Conservation (phyloP, 805 yeast genomes). For the Lachancea meyersii region DNA sequence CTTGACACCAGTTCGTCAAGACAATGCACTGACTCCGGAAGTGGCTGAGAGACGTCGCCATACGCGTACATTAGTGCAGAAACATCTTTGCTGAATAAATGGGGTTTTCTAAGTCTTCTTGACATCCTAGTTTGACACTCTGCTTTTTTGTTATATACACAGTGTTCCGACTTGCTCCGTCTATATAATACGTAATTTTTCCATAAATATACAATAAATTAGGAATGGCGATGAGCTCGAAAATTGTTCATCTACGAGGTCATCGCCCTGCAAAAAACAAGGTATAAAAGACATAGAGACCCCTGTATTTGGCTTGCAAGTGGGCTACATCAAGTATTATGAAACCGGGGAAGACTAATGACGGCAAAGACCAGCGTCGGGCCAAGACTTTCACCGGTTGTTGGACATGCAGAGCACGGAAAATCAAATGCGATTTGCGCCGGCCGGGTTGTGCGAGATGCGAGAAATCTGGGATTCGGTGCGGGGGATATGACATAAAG, state of each 20-base stretch:
- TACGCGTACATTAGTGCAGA: constrained; percentile 60
- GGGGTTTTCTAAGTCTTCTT: constrained; percentile 37
- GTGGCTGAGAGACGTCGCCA: constrained; percentile 67
- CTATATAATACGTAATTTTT: neutral
- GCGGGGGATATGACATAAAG: constrained; percentile 81
- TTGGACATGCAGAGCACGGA: constrained; percentile 76
- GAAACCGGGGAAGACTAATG: constrained; percentile 14
- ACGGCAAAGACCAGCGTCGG: constrained; percentile 22
- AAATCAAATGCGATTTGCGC: constrained; percentile 71
- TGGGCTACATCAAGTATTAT: too few species aligned
- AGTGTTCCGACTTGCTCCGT: neutral
- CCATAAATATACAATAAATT: neutral
- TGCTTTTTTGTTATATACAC: neutral
- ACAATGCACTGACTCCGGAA: constrained; percentile 56
- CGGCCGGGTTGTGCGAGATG: constrained; percentile 72
- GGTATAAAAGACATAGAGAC: neutral
- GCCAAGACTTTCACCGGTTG: constrained; percentile 83
- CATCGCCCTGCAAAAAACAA: neutral
- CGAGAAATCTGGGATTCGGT: constrained; percentile 53
- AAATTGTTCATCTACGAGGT: neutral
- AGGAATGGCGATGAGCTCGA: neutral
- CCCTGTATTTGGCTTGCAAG: too few species aligned
- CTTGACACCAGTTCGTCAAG: constrained; percentile 63
- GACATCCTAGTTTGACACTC: constrained; percentile 20
- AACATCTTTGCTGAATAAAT: constrained; percentile 44